These are phyloP conservation scores for Taphrina confusa DNA, from an alignment of 1,139 yeast species.

Conservation along the genomic window DNA sequence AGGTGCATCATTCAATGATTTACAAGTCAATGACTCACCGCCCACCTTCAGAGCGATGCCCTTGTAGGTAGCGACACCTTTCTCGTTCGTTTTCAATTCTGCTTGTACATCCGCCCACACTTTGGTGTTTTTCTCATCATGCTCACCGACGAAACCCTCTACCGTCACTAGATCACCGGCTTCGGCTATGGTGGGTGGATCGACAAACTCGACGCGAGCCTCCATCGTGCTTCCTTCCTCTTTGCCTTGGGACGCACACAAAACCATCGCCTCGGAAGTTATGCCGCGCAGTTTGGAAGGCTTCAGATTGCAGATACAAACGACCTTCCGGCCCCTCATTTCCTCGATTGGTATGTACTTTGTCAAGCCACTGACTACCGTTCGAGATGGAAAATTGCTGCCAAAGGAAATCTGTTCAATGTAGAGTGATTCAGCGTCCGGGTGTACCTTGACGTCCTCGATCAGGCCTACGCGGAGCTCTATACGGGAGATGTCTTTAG, in stretches of 20 bases:
- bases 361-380: constrained; percentile 94
- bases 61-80: constrained; percentile 17
- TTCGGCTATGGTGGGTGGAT: constrained; percentile 25
- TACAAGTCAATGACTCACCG: constrained; percentile 16
- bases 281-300: constrained; percentile 94
- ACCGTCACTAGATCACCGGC: constrained; percentile 21
- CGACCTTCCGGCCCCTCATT: constrained; percentile 78
- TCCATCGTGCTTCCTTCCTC: constrained; percentile 25
- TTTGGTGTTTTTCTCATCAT: constrained; percentile 30
- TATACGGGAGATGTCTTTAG: constrained; percentile 64
- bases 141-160: constrained; percentile 27
- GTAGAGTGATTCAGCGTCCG: constrained; percentile 94
- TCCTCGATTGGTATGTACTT: constrained; percentile 74
- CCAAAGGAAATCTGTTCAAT: constrained; percentile 97
- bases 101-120: constrained; percentile 28
- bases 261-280: constrained; percentile 91
- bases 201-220: constrained; percentile 26
- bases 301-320: constrained; percentile 74
- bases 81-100: constrained; percentile 25
- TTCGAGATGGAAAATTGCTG: constrained; percentile 94
- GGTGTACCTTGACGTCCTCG: constrained; percentile 94
- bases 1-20: constrained; percentile 15
- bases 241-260: constrained; percentile 29
- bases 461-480: constrained; percentile 96
- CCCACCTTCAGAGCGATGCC: constrained; percentile 24